A percentile compares a stretch with the other conserved stretches of the same genome.
phyloP scores from a whole-genome alignment of 352 stramenopile genomes.

The Plasmopara viticola region DNA sequence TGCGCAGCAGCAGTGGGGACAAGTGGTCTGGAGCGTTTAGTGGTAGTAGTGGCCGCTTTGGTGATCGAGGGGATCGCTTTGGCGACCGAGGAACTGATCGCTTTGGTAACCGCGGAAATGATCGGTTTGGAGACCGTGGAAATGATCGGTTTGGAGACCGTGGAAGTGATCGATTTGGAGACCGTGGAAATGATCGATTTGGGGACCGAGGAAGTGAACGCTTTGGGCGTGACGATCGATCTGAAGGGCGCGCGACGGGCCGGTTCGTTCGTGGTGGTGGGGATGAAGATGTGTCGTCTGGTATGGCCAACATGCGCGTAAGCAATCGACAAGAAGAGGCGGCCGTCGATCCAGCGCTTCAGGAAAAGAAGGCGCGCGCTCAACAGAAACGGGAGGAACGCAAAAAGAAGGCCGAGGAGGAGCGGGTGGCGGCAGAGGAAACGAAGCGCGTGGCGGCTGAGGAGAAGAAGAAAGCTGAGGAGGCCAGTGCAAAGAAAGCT shows the following conservation, averaged over 20 bases:
- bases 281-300: conserved; percentile 25
- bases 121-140: not conserved
- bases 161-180: conserved; percentile 4
- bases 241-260: conserved; percentile 16
- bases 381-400: conserved; percentile 67
- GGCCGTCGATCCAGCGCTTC: conserved; percentile 12
- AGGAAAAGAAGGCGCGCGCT: conserved; percentile 50
- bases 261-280: conserved; percentile 35
- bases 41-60: conserved; percentile 8
- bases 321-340: conserved; percentile 19
- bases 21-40: conserved; percentile 52
- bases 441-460: conserved; percentile 54
- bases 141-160: conserved; percentile 2
- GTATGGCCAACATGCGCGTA: conserved; percentile 44
- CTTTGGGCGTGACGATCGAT: conserved; percentile 25
- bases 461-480: conserved; percentile 49
- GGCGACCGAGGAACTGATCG: not conserved
- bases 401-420: conserved; percentile 80
- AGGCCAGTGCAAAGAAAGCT: conserved; percentile 42
- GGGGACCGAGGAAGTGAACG: conserved; percentile 9
- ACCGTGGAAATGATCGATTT: conserved; percentile 27
- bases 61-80: not conserved
- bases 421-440: conserved; percentile 54
- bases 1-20: conserved; percentile 33
- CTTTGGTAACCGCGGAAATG: not conserved